Evolutionary conservation across 2,329 filamentous ascomycete genomes (phyloP).

Genomic region (Botrytis elliptica): DNA sequence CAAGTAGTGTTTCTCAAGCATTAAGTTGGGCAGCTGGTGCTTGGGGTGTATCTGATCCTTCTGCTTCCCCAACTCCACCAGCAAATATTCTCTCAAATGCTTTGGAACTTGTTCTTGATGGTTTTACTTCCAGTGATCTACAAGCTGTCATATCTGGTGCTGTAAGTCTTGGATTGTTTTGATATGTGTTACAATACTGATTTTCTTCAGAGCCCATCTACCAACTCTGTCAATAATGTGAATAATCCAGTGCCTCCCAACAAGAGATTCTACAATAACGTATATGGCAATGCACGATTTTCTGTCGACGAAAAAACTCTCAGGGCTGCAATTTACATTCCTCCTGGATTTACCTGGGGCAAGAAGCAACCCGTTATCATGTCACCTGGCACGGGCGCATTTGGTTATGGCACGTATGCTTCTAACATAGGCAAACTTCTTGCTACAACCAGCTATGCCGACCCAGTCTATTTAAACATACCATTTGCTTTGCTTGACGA

Average conservation of each 20-base stretch:
- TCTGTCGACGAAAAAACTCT: constrained; percentile 47
- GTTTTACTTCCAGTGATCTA: constrained; percentile 26
- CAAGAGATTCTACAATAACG: constrained; percentile 30
- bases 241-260: not conserved
- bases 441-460: constrained; percentile 43
- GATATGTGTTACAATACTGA: not conserved
- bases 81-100: constrained; percentile 25
- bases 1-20: constrained; percentile 31
- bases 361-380: constrained; percentile 50
- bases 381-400: constrained; percentile 52
- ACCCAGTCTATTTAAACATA: constrained; percentile 57
- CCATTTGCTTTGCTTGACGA: constrained; percentile 49
- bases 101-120: constrained; percentile 25
- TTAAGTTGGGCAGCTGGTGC: constrained; percentile 20
- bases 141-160: constrained; percentile 15
- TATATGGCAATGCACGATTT: constrained; percentile 48
- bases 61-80: constrained; percentile 20
- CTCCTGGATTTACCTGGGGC: constrained; percentile 48
- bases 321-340: constrained; percentile 53
- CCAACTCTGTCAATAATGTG: not conserved
- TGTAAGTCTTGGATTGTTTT: not conserved
- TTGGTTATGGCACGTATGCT: constrained; percentile 42
- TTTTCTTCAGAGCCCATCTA: not conserved
- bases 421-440: constrained; percentile 51
- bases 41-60: constrained; percentile 15